Base-by-base conservation (phyloP, 2,329 filamentous ascomycete genomes). In the Arthrobotrys megalospora region DNA sequence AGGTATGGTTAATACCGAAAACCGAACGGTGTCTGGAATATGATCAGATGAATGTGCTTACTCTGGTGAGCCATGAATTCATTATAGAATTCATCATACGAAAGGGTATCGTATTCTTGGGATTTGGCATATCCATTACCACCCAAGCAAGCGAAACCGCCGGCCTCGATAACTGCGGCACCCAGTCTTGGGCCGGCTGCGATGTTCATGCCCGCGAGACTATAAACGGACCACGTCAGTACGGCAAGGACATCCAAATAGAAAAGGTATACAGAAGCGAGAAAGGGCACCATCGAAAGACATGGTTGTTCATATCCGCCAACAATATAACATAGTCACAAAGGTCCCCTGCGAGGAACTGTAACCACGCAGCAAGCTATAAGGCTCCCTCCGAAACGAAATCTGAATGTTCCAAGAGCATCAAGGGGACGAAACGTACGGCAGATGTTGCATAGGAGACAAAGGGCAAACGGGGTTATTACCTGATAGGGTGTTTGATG, bases 1-100 rank as follows among this genome's bases (percentile, higher is more conserved):
- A 2, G 89, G 94, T 92, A 82, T 0, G 92, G 80, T 89, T 94
- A 81, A 93, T 92, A 69, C 92, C 92, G 0, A 97, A 89, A 0
- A 93, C 93, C 79, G 4, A 16, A 93, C 93, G 0, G 93, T 92
- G 83, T 96, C 96, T 83, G 92, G 95, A 38, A 96, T 93, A 1
- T 11, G n/a, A 12, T n/a, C n/a, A n/a, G n/a, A n/a, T n/a, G n/a
- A 21, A 53, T 6, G 38, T 24, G 47, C 66, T 52, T 52, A 77
- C 73, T 77, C 41, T 77, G 73, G 19, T 77, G 73, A 10, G 73
- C 65, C 48, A 77, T 66, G 45, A 77, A 77, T 47, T 77, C 73
- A 19, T 70, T 45, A 16, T 69, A 70, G 52, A 77, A 77, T 11
- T 77, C 73, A 10, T 34, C 38, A 28, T 65, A 66, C 14, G 66